Conservation (phyloP, 305 asterid genomes). For the Fraxinus dipetala region DNA sequence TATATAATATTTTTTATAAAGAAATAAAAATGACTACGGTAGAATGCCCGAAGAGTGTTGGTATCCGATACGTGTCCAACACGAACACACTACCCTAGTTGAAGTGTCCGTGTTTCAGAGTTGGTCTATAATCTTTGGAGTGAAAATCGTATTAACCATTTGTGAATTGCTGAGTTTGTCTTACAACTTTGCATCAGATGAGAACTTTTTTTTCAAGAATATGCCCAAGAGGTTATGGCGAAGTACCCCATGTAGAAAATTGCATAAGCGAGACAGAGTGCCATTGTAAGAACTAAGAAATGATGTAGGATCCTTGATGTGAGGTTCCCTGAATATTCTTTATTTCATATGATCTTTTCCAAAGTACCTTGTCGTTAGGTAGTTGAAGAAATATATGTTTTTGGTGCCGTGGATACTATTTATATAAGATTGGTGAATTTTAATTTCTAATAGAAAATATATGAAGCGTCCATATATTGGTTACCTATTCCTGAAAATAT, state of each 20-base stretch:
- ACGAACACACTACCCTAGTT: background rate
- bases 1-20: too few relatives aligned
- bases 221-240: background rate
- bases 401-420: background rate
- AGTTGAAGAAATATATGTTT: background rate
- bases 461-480: background rate
- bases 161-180: background rate
- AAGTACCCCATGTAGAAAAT: background rate
- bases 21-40: background rate
- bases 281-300: background rate
- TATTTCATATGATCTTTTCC: background rate
- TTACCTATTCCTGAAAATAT: background rate
- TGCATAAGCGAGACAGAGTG: background rate
- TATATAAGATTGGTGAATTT: background rate
- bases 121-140: background rate
- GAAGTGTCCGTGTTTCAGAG: background rate
- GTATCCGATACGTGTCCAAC: background rate
- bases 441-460: background rate
- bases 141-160: background rate
- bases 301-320: background rate
- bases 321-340: background rate
- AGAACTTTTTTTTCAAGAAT: background rate
- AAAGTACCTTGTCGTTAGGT: background rate
- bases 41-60: background rate
- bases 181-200: background rate